These are phyloP conservation scores for Petasospora fabianii DNA, from an alignment of 1,139 yeast genomes.

Conservation along the genomic window DNA sequence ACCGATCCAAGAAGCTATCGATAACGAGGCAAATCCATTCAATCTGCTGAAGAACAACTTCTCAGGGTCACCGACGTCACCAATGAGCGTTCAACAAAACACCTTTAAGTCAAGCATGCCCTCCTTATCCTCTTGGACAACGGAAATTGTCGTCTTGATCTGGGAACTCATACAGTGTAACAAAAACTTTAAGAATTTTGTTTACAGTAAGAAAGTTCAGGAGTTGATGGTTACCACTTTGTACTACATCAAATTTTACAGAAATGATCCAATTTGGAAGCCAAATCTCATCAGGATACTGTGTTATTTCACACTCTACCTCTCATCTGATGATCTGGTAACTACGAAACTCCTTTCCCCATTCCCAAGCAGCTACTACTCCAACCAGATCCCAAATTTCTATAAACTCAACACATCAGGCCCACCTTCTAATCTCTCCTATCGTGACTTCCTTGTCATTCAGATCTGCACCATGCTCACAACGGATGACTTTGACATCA, in stretches of 20 bases:
- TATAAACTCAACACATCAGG: constrained; percentile 33
- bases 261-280: constrained; percentile 37
- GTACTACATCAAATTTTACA: constrained; percentile 54
- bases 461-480: constrained; percentile 44
- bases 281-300: constrained; percentile 53
- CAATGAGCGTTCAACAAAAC: constrained; percentile 4
- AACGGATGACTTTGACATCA: constrained; percentile 33
- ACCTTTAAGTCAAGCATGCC: constrained; percentile 19
- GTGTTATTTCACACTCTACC: constrained; percentile 55
- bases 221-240: constrained; percentile 54
- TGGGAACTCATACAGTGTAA: constrained; percentile 84
- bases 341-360: constrained; percentile 41
- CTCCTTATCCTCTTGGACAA: constrained; percentile 47
- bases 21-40: constrained; percentile 35
- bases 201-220: constrained; percentile 46
- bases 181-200: constrained; percentile 43
- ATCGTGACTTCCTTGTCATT: constrained; percentile 58
- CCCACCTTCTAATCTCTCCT: constrained; percentile 35
- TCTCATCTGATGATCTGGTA: constrained; percentile 49
- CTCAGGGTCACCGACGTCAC: constrained; percentile 13
- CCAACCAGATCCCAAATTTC: constrained; percentile 44
- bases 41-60: constrained; percentile 25
- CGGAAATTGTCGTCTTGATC: constrained; percentile 55
- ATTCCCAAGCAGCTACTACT: constrained; percentile 37
- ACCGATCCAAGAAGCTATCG: constrained; percentile 40